Evolutionary conservation across 2,329 filamentous ascomycete species (phyloP).

Genomic region (Fusarium secorum): DNA sequence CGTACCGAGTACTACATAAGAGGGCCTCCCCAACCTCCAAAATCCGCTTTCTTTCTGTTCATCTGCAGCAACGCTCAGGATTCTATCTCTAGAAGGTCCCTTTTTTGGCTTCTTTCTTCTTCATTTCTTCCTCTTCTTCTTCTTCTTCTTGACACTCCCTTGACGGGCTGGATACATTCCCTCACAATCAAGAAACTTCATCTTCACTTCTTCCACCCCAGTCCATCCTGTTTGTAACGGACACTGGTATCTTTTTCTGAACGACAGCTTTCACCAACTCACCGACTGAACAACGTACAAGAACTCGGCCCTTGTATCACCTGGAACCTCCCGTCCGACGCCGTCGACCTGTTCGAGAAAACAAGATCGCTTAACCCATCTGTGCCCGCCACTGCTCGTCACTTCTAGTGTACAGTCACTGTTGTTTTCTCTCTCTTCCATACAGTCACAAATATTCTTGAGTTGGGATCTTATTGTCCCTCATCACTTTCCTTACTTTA

Average conservation of each 20-base stretch:
- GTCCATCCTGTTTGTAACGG: conserved; percentile 25
- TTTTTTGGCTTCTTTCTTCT: conserved; percentile 22
- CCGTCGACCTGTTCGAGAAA: conserved; percentile 32
- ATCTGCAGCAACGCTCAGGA: conserved; percentile 39
- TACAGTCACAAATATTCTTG: conserved; percentile 10
- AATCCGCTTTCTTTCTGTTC: background rate
- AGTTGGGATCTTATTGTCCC: conserved; percentile 19
- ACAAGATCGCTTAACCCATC: conserved; percentile 25
- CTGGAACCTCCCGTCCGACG: conserved; percentile 22
- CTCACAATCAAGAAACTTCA: conserved; percentile 21
- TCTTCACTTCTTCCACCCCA: background rate
- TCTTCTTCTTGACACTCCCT: conserved; percentile 28
- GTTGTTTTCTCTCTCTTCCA: conserved; percentile 5
- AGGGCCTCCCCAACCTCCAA: conserved; percentile 22
- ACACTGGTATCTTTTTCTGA: conserved; percentile 23
- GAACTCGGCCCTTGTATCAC: conserved; percentile 23
- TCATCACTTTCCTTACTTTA: conserved; percentile 29
- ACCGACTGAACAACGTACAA: conserved; percentile 24
- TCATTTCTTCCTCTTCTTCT: conserved; percentile 2
- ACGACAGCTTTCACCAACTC: conserved; percentile 7
- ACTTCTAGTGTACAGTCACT: conserved; percentile 18
- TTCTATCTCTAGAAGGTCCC: conserved; percentile 27
- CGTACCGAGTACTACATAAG: conserved; percentile 33
- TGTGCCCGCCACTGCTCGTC: conserved; percentile 27
- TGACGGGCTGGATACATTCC: conserved; percentile 36